These are phyloP conservation scores for Trametes meyenii DNA, from an alignment of 768 basidiomycete species.

Conservation along the genomic window DNA sequence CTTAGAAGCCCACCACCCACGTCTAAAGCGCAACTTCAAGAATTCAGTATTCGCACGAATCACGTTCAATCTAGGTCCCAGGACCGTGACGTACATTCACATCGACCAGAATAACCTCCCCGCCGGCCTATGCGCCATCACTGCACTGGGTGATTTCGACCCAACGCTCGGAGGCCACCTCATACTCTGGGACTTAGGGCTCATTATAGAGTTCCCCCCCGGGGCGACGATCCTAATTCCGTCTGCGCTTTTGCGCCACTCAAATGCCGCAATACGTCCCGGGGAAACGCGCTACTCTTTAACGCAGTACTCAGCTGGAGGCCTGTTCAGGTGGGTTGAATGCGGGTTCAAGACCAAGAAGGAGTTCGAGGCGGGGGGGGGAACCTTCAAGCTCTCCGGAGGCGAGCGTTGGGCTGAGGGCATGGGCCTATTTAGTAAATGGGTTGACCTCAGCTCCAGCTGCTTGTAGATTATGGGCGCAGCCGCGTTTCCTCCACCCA, in stretches of 20 bases:
- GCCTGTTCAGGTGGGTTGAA: conserved; percentile 32
- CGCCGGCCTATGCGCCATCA: conserved; percentile 38
- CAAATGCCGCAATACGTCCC: conserved; percentile 19
- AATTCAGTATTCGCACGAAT: conserved; percentile 32
- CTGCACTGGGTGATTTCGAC: conserved; percentile 35
- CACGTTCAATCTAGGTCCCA: conserved; percentile 37
- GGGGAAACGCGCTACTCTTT: conserved; percentile 29
- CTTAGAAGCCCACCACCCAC: neutral
- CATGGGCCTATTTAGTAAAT: neutral
- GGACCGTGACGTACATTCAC: conserved; percentile 25
- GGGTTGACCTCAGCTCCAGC: neutral
- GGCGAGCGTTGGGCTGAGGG: neutral
- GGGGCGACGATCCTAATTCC: conserved; percentile 34
- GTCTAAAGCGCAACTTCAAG: conserved; percentile 25
- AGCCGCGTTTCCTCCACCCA: no score
- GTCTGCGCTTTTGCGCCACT: neutral
- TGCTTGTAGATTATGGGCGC: no score
- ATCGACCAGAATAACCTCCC: conserved; percentile 37
- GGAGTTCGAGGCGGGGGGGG: neutral
- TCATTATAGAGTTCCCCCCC: conserved; percentile 33
- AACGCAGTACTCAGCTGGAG: conserved; percentile 35
- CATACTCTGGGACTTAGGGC: conserved; percentile 32
- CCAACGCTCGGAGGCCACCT: conserved; percentile 36
- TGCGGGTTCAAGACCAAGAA: conserved; percentile 24
- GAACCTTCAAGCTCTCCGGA: neutral